Evolutionary conservation across 257 asterid species (phyloP), one percentile per base, ranked within the genome.

Genomic region (Fraxinus anomala): DNA sequence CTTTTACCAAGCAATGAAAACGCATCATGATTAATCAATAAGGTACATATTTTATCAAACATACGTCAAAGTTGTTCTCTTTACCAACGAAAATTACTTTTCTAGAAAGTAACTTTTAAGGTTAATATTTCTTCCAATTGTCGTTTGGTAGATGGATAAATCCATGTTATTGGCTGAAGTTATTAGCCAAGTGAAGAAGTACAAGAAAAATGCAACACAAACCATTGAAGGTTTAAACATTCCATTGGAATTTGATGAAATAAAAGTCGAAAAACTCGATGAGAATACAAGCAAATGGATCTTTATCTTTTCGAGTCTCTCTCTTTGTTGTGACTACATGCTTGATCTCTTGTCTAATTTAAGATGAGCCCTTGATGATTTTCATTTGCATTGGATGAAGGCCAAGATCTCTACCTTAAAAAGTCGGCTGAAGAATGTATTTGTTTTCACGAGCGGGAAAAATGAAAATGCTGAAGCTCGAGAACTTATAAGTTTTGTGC

Each of bases 131-230:
- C n/a, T 44, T 39, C 74, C 61, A 28, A 37, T 30, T 61, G 19
- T 66, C 65, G 39, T 5, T 79, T 80, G 21, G 24, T 80, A 92
- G 97, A 94, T 88, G 96, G 97, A 94, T 77, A 94, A 92, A 85
- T 97, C 97, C 21, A 73, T 94, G 42, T 68, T 94, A 72, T 86
- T 94, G 47, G 92, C 97, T 71, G 88, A 89, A 87, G 97, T 91
- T 31, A 84, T 94, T 74, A 74, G 40, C 75, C 91, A 89, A 78
- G 90, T 94, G 70, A 91, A 92, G 77, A 86, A 90, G 61, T 63
- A 89, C 73, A 86, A 83, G 86, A 78, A 83, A 69, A 79, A 76
- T 10, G 96, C 97, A 17, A 74, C 70, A n/a, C 85, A 83, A 87
- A 88, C 87, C 37, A 80, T 88, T 49, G 87, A 90, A 76, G 89